Evolutionary conservation across 768 basidiomycete species (phyloP), one percentile per base, ranked within the genome.

Genomic region (Pleurotus sapidus): DNA sequence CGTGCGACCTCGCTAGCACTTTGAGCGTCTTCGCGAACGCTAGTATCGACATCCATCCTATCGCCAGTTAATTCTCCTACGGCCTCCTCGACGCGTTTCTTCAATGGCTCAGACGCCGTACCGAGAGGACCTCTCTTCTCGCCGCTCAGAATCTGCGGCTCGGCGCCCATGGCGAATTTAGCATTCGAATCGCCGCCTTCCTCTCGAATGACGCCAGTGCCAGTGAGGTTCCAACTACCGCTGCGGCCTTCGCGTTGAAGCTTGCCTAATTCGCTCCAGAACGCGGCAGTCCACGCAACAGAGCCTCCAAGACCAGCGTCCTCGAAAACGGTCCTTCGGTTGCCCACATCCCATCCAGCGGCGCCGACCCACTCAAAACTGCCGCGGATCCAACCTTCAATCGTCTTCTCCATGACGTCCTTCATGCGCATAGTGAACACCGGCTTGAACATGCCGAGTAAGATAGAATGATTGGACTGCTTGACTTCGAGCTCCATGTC

Each of bases 211-310:
- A 90, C 59, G 0, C 89, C 89, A 0, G 84, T 85, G 0, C 88
- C 81, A 0, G 88, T 89, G 12, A 54, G 8, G 23, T 65, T 70
- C 78, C 79, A 79, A 0, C 76, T 40, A 0, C 65, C 75, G 57
- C 62, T 71, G 50, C 67, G 60, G 1, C 69, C 63, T 61, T 70
- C 68, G 37, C 78, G 72, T 58, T 75, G 71, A n/a, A 89, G 45
- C 46, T 79, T 74, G 0, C 89, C 89, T 0, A 88, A 58, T 67
- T 89, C 88, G 59, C 84, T 86, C 87, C 87, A 89, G 6, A 87
- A 61, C 0, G 84, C 88, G 2, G 82, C 83, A n/a, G 81, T 66
- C 30, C 84, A 64, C 3, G 81, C 71, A 0, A 78, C 73, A 0
- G 80, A 80, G 1, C 74, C 68, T 1, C 78, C 72, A 1, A 85